Base-by-base conservation (phyloP, 2,329 filamentous ascomycete genomes). In the Didymella keratinophila region DNA sequence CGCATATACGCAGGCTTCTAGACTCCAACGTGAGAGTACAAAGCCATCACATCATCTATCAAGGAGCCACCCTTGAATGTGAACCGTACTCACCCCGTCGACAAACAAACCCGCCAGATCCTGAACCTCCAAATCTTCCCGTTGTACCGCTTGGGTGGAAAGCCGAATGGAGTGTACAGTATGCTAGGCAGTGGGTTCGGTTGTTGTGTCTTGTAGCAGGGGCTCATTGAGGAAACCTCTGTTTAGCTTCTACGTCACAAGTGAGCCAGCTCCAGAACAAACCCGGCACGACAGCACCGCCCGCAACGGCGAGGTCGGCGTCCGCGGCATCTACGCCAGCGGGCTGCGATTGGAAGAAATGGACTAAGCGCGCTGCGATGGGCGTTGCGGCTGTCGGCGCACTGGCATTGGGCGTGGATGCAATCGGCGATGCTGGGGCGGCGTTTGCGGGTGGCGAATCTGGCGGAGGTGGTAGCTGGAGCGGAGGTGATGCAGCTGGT, bases 371-470 rank as follows among this genome's bases (percentile, higher is more conserved):
- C 28, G 58, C 53, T 1, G 58, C 54, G 12, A 55, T 61, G 11
- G 58, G 58, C 10, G 58, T 61, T 3, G 58, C 58, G 2, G 58
- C 53, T 8, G 56, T 58, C 1, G 51, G 58, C 18, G 58, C 58
- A 2, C 30, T 61, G 27, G 58, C 58, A 5, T 23, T 61, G 9
- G 58, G 58, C 18, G 54, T 51, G 6, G 58, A 61, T 36, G 58
- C 54, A n/a, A 37, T 36, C 37, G 51, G 27, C 25, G 39, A 42
- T 23, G 39, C 39, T 7, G 58, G 14, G 20, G 49, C 43, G 39
- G 53, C 43, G 2, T 37, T 44, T 6, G 42, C 25, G 11, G 42
- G 25, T 4, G 44, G 44, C 0, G 44, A 36, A 4, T 46, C 36
- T 12, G 6, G 44, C 5, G 44, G 44, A 25, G 23, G 23, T 4